A percentile compares a stretch with the other conserved stretches of the same genome.
phyloP scores from a whole-genome alignment of 2,329 filamentous ascomycete species.

The Talaromyces sp. region DNA sequence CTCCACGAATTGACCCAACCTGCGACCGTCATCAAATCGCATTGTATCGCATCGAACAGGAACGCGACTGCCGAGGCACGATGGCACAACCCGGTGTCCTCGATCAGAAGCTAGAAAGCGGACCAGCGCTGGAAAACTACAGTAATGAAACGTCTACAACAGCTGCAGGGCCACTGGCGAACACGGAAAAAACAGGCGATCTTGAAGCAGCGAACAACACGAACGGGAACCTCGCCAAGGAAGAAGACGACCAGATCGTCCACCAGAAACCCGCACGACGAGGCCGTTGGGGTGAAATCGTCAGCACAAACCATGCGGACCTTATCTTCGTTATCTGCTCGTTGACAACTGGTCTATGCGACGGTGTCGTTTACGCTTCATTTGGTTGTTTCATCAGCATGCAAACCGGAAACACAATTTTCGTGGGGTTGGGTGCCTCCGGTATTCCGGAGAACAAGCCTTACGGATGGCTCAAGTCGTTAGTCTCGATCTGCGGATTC shows the following conservation, averaged over 20 bases:
- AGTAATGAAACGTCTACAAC: not conserved
- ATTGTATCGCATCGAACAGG: not conserved
- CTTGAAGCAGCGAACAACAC: conserved; percentile 3
- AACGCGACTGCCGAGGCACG: not conserved
- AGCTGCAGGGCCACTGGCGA: not conserved
- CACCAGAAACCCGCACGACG: not conserved
- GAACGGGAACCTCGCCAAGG: not conserved
- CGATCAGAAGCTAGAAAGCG: not conserved
- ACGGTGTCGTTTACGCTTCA: conserved; percentile 45
- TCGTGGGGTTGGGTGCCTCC: conserved; percentile 45
- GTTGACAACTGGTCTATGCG: conserved; percentile 44
- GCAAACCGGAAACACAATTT: conserved; percentile 49
- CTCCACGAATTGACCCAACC: not conserved
- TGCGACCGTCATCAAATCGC: not conserved
- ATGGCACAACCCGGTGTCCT: not conserved
- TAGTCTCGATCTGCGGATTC: conserved; percentile 42
- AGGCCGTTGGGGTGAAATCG: conserved; percentile 28
- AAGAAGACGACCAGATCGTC: not conserved
- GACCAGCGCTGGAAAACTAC: not conserved
- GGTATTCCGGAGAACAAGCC: conserved; percentile 37
- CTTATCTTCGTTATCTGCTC: conserved; percentile 37
- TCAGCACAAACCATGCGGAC: conserved; percentile 34
- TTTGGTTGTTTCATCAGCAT: conserved; percentile 48
- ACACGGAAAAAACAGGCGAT: not conserved
- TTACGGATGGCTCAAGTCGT: conserved; percentile 45